Base-by-base conservation (phyloP, 1,284 basidiomycete species). In the Ustilago hordei region DNA sequence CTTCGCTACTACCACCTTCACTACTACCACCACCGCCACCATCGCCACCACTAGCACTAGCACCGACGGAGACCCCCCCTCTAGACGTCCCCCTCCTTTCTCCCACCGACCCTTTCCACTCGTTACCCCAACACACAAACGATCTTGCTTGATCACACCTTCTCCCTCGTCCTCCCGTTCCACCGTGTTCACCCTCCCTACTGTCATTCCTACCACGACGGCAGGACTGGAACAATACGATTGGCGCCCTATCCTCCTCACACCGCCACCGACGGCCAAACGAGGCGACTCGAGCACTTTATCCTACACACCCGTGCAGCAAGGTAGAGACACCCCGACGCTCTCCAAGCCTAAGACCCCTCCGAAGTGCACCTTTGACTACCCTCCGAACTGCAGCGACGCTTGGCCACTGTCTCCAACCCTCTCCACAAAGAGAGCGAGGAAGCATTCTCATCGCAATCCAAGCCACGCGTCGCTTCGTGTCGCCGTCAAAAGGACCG, bases 361-460 rank as follows among this genome's bases (percentile, higher is more conserved):
- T 28, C 52, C 39, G 43, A 35, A 3, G n/a, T n/a, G 9, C 38
- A 23, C 43, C 52, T 50, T 41, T 43, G 52, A 41, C 13, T 48
- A 62, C 23, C 32, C 55, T 15, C 28, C 48, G 23, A 4, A 50
- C 3, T 13, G 48, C 28, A 71, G 53, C 55, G 23, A 55, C 31
- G 36, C 47, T 45, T 65, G 63, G 55, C 59, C 50, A 41, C 56
- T 19, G 43, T 71, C 69, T 17, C 69, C 69, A 4, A 71, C 69
- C 0, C 52, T 71, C 1, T 54, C 55, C 41, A 61, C 59, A 38
- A 60, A 59, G 15, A 53, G 55, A 41, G 63, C 60, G 1, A 52
- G 45, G 32, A 62, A 55, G 17, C 38, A 36, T 19, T 62, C 43
- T 38, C 60, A 69, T 17, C 39, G 4, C 13, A 19, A 8, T 5